Evolutionary conservation across 345 rosid genomes (phyloP), one percentile per base, ranked within the genome.

Genomic region (Noccaea caerulescens): DNA sequence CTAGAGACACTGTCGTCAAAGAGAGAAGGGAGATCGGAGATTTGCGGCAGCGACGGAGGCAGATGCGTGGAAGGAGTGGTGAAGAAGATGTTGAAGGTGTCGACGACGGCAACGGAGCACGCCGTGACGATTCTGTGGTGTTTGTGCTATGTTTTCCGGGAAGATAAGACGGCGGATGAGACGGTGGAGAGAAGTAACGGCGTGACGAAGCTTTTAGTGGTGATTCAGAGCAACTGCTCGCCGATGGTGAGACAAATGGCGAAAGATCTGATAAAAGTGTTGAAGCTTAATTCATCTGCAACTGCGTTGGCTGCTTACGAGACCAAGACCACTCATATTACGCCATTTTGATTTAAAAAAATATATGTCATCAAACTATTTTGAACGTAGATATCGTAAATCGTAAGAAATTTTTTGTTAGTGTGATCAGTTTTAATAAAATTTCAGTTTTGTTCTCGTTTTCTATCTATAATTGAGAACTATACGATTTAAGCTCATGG

Each of bases 261-360:
- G 12, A 73, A 80, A 4, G 98, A 94, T 69, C 34, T 94, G 77
- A 70, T 94, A 32, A 91, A 84, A 80, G 82, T 83, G 38, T 88
- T 86, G 56, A 75, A 87, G 76, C 70, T 80, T 39, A 62, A 64
- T 10, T 80, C 82, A 71, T 84, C 83, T 10, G 76, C 81, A 66
- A 83, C 84, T 14, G 84, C 82, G 34, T 82, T 89, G 41, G 60
- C 90, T 18, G 76, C 88, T 71, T 93, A 93, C 59, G 84, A 89
- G n/a, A 93, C 98, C 11, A 87, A 89, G 61, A 87, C 97, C 32
- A 93, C 94, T 58, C 98, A 91, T 77, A 89, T 93, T 47, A 89
- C 81, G 82, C 98, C 98, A 39, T 89, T 86, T 72, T 93, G 92
- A 93, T 67, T 6, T 3, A 0, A 7, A 7, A 23, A 3, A 6